Percentiles rank a stretch among this genome's conserved stretches.
These are phyloP conservation scores for Arthrobotrys sinensis DNA, from an alignment of 2,329 filamentous ascomycete genomes.

Conservation along the genomic window DNA sequence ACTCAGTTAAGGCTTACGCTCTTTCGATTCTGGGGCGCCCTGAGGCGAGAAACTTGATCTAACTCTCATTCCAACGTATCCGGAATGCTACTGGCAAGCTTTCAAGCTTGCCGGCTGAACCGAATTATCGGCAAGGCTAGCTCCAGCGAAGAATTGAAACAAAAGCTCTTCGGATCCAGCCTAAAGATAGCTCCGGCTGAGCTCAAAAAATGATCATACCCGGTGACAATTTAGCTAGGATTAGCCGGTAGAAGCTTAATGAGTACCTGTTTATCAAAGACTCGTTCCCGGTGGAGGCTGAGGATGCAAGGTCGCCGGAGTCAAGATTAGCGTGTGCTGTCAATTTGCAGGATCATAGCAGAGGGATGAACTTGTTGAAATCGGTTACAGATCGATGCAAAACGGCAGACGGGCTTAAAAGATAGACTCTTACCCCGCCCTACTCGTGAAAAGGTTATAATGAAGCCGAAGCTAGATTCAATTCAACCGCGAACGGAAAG, in stretches of 20 bases:
- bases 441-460: slow-evolving; percentile 30
- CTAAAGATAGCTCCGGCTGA: slow-evolving; percentile 50
- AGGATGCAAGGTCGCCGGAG: slow-evolving; percentile 51
- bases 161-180: slow-evolving; percentile 22
- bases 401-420: slow-evolving; percentile 23
- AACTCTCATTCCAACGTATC: slow-evolving; percentile 36
- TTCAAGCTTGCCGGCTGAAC: slow-evolving; percentile 29
- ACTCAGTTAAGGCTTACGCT: slow-evolving; percentile 42
- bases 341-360: slow-evolving; percentile 39
- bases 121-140: slow-evolving; percentile 33
- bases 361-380: slow-evolving; percentile 18
- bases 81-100: slow-evolving; percentile 34
- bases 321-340: slow-evolving; percentile 51
- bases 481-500: slow-evolving; percentile 58
- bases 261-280: slow-evolving; percentile 44
- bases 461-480: slow-evolving; percentile 41
- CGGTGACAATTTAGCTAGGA: slow-evolving; percentile 35
- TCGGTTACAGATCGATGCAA: slow-evolving; percentile 12
- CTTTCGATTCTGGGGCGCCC: slow-evolving; percentile 22
- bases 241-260: slow-evolving; percentile 37
- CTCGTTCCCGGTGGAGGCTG: slow-evolving; percentile 23
- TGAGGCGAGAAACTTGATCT: slow-evolving; percentile 36
- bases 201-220: slow-evolving; percentile 28
- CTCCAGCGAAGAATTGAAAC: slow-evolving; percentile 40
- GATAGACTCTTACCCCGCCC: slow-evolving; percentile 41